Evolutionary conservation across 2,329 filamentous ascomycete species (phyloP).

Genomic region (Decorospora gaudefroyi): DNA sequence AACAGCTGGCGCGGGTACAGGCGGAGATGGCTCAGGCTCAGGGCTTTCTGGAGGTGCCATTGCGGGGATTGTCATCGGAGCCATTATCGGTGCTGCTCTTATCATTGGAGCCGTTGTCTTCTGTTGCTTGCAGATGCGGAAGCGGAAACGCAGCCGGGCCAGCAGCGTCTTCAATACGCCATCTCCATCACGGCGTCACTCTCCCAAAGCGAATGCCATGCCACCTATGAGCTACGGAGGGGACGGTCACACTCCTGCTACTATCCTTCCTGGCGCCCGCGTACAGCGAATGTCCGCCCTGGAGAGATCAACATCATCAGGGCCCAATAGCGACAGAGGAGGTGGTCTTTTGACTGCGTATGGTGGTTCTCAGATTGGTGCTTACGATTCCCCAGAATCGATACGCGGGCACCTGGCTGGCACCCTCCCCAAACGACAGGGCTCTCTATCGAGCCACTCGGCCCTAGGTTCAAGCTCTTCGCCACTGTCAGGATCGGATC

Average conservation of each 20-base stretch:
- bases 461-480: constrained; percentile 71
- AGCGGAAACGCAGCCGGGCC: constrained; percentile 62
- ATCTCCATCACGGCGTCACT: constrained; percentile 61
- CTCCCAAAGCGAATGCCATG: constrained; percentile 40
- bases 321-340: constrained; percentile 50
- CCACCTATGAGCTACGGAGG: constrained; percentile 50
- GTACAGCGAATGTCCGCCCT: constrained; percentile 96
- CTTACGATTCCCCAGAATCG: constrained; percentile 69
- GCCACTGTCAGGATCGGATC: constrained; percentile 59
- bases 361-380: constrained; percentile 28
- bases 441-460: constrained; percentile 87
- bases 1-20: constrained; percentile 27
- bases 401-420: constrained; percentile 52
- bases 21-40: constrained; percentile 38
- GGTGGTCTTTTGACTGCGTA: constrained; percentile 30
- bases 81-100: constrained; percentile 70
- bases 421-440: constrained; percentile 68
- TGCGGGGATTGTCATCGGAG: constrained; percentile 86
- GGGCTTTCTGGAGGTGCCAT: constrained; percentile 83
- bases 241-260: constrained; percentile 44
- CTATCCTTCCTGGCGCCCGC: constrained; percentile 77
- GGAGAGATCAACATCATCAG: constrained; percentile 68
- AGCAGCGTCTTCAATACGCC: constrained; percentile 89
- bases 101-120: constrained; percentile 67
- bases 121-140: constrained; percentile 63